Evolutionary conservation across 2,329 filamentous ascomycete species (phyloP), one percentile per base, ranked within the genome.

Genomic region (Fusarium aywerte): DNA sequence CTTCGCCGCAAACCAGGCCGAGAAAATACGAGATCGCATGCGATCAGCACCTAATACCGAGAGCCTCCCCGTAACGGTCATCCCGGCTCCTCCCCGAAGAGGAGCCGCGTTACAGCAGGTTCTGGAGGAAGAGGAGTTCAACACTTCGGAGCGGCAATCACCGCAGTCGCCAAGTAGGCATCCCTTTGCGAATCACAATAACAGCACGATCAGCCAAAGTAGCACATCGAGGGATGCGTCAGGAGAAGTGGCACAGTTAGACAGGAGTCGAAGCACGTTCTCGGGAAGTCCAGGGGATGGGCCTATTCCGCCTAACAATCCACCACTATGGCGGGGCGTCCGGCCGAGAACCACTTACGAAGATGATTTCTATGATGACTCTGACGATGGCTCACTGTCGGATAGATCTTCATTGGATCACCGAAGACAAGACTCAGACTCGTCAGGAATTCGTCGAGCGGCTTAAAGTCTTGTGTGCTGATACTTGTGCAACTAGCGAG

Each of bases 1-100:
- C 45, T 89, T 89, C 68, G 86, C 87, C 1, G 85, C 81, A 2
- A 83, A 81, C 9, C 87, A 89, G 63, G 88, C 87, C 1, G 87
- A 90, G 65, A 85, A 81, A 72, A 75, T 89, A 7, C 80, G 86
- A 11, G 87, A 89, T 54, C 83, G 80, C 58, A 81, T 88, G 44
- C 80, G 84, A 12, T 83, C 86, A 11, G 83, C 82, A 1, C 80
- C 83, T 1, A 83, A 86, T 67, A 86, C 83, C 3, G 84, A 84
- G 20, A 83, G 82, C 61, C 77, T 90, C 18, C 86, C 87, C 2
- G 82, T 87, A 2, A 87, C 81, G 18, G 83, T 89, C 9, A 89
- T 90, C 15, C 87, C 88, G 4, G 87, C 88, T 1, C 88, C 88
- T 18, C 82, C 83, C 33, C 82, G 88, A n/a, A 80, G 82, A 58